phyloP scores from a whole-genome alignment of 768 basidiomycete genomes.

The Boletellus ananas region DNA sequence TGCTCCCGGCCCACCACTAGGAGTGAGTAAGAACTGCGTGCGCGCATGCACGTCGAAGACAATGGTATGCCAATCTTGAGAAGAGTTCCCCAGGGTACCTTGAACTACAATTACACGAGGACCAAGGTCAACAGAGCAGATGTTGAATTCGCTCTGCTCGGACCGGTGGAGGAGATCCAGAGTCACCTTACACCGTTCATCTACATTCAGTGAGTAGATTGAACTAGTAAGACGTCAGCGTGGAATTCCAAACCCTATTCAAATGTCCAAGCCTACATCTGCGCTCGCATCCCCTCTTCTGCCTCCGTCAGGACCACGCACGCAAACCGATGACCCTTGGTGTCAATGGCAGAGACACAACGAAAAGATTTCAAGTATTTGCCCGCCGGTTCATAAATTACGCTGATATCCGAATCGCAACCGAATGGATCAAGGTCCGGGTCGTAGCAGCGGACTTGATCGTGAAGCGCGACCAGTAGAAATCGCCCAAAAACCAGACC shows the following conservation, averaged over 20 bases:
- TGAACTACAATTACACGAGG: slow-evolving; percentile 13
- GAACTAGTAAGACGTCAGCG: not conserved
- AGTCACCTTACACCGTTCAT: not conserved
- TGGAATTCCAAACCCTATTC: not conserved
- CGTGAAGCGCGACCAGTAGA: slow-evolving; percentile 10
- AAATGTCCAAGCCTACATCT: slow-evolving; percentile 4
- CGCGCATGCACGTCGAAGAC: slow-evolving; percentile 17
- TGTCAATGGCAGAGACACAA: slow-evolving; percentile 5
- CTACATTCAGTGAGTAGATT: not conserved
- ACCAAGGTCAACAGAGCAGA: slow-evolving; percentile 7
- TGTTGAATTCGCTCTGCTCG: not conserved
- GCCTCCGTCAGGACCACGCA: slow-evolving; percentile 7
- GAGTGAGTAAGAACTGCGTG: not conserved
- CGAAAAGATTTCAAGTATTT: not conserved
- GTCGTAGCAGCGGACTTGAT: slow-evolving; percentile 17
- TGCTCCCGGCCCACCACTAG: not conserved
- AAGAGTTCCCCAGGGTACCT: not conserved
- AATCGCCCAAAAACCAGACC: slow-evolving; percentile 16
- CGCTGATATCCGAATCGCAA: not conserved
- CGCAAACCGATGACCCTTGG: not conserved
- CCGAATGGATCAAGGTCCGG: not conserved
- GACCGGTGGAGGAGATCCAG: slow-evolving; percentile 14
- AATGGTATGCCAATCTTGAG: not conserved
- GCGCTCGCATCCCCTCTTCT: not conserved
- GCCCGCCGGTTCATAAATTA: slow-evolving; percentile 1